phyloP scores from a whole-genome alignment of 306 rosid genomes.

The Citrullus colocynthis region DNA sequence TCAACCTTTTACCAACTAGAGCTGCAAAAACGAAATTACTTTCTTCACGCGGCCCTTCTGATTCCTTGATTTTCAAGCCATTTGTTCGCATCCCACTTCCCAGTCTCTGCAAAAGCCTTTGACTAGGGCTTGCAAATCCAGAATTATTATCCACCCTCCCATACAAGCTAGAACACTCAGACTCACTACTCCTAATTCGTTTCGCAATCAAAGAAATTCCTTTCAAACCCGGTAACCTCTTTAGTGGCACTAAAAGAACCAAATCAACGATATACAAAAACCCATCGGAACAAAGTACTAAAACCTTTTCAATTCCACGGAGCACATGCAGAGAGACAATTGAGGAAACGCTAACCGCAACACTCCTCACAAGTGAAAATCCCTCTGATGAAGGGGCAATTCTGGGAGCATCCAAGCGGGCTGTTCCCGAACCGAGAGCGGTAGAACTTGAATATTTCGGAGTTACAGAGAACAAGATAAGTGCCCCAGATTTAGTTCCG shows the following conservation, averaged over 20 bases:
- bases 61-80: conserved; percentile 53
- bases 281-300: conserved; percentile 54
- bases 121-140: conserved; percentile 30
- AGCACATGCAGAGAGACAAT: conserved; percentile 40
- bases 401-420: conserved; percentile 8
- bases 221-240: conserved; percentile 44
- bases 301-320: conserved; percentile 35
- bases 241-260: conserved; percentile 30
- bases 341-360: conserved; percentile 36
- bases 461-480: conserved; percentile 45
- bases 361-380: conserved; percentile 33
- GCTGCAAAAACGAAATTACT: conserved; percentile 45
- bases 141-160: conserved; percentile 11
- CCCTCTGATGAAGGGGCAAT: conserved; percentile 17
- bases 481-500: conserved; percentile 62
- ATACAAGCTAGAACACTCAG: conserved; percentile 31
- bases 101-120: conserved; percentile 56
- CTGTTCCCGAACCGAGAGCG: neutral
- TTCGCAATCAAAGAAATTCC: conserved; percentile 47
- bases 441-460: conserved; percentile 3
- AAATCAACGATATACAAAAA: conserved; percentile 53
- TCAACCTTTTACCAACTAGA: conserved; percentile 48
- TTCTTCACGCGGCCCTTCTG: conserved; percentile 32
- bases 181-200: conserved; percentile 36
- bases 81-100: conserved; percentile 54